Percentiles rank a stretch among this genome's conserved stretches.
These are phyloP conservation scores for Sporodiniella umbellata DNA, from an alignment of 371 early-diverging fungal species.

Conservation along the genomic window DNA sequence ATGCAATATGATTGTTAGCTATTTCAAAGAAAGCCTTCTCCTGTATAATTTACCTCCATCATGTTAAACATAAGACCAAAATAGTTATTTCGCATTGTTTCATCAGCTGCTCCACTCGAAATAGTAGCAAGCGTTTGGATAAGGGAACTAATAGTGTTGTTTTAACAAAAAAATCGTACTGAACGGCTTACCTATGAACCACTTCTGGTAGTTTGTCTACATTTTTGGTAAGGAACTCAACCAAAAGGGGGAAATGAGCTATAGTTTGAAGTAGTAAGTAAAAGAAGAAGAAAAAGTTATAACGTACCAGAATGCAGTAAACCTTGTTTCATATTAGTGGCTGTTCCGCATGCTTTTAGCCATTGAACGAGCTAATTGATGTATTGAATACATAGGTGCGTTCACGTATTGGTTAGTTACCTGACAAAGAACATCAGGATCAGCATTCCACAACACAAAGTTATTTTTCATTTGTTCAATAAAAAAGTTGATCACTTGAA, in stretches of 20 bases:
- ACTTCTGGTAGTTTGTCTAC: slow-evolving; percentile 61
- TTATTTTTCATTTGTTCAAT: slow-evolving; percentile 58
- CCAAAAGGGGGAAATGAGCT: slow-evolving; percentile 59
- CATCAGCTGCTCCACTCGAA: slow-evolving; percentile 55
- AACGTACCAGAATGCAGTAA: slow-evolving; percentile 57
- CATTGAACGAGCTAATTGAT: slow-evolving; percentile 50
- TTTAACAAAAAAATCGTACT: neutral
- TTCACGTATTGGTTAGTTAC: slow-evolving; percentile 13
- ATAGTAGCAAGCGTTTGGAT: slow-evolving; percentile 67
- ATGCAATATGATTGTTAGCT: neutral
- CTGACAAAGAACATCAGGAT: slow-evolving; percentile 66
- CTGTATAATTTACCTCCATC: slow-evolving; percentile 39
- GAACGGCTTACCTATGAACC: slow-evolving; percentile 52
- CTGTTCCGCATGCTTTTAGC: slow-evolving; percentile 57
- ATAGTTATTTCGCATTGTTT: slow-evolving; percentile 48
- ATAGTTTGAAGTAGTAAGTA: no score
- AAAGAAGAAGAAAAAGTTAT: neutral
- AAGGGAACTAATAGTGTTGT: slow-evolving; percentile 38
- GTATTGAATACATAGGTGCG: neutral
- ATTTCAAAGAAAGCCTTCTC: neutral
- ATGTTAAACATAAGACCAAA: slow-evolving; percentile 55
- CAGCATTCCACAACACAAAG: slow-evolving; percentile 70
- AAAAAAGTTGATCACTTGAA: slow-evolving; percentile 57
- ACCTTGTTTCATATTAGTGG: slow-evolving; percentile 45
- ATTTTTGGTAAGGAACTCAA: slow-evolving; percentile 59